Evolutionary conservation across 495 filamentous ascomycete genomes (phyloP).

Genomic region (Hamigera avellanea): DNA sequence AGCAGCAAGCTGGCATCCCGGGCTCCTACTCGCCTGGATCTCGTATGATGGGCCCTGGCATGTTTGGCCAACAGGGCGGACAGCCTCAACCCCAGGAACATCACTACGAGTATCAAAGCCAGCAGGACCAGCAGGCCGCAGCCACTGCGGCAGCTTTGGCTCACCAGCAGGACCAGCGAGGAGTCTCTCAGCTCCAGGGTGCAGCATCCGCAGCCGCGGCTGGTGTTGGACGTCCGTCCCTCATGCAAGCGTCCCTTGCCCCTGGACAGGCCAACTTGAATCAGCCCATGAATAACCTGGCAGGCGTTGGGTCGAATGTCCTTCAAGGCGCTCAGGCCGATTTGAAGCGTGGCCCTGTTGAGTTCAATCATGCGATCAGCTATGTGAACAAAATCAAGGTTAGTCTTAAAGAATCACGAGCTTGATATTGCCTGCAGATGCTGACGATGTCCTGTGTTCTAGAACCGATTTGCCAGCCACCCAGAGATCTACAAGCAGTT

Average conservation of each 20-base stretch:
- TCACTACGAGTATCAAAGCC: constrained; percentile 33
- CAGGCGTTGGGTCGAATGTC: constrained; percentile 32
- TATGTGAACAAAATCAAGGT: constrained; percentile 99
- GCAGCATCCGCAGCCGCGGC: constrained; percentile 53
- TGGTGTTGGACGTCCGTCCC: constrained; percentile 29
- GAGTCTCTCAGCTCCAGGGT: constrained; percentile 69
- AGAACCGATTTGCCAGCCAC: constrained; percentile 91
- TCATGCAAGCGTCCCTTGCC: constrained; percentile 34
- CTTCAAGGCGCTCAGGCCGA: constrained; percentile 45
- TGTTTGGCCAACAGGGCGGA: constrained; percentile 28
- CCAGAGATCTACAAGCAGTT: constrained; percentile 99
- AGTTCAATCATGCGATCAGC: constrained; percentile 99
- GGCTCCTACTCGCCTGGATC: constrained; percentile 35
- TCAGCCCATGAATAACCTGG: constrained; percentile 33
- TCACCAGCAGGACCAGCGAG: constrained; percentile 71
- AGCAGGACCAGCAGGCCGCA: constrained; percentile 36
- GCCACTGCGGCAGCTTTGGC: constrained; percentile 40
- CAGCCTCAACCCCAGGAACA: constrained; percentile 29
- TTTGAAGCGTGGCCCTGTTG: constrained; percentile 81
- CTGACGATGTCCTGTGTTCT: constrained; percentile 2
- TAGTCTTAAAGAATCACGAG: constrained; percentile 9
- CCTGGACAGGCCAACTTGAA: constrained; percentile 35
- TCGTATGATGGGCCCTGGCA: constrained; percentile 26
- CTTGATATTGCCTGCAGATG: constrained; percentile 2
- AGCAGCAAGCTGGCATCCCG: constrained; percentile 18